Percentiles rank a stretch among this genome's conserved stretches.
Evolutionary conservation across 179 eudicot species (phyloP).

Genomic region (Spergularia azorica): DNA sequence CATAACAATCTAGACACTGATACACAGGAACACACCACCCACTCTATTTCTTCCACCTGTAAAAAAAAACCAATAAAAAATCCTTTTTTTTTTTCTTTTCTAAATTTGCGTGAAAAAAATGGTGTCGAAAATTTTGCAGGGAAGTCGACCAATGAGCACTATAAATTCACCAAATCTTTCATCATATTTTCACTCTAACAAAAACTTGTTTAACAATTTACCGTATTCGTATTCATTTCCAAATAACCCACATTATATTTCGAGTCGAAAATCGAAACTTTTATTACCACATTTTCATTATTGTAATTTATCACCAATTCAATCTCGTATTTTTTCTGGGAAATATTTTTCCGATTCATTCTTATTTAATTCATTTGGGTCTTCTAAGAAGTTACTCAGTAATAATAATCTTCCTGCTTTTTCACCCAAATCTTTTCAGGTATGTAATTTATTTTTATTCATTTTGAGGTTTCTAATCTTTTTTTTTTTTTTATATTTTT

Average conservation of each 20-base stretch:
- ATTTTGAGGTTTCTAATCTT: not conserved
- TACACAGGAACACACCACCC: not conserved
- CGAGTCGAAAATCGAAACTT: not conserved
- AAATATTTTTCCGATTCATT: not conserved
- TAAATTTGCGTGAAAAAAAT: conserved; percentile 14
- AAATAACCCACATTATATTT: not conserved
- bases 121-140: conserved; percentile 13
- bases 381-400: conserved; percentile 3
- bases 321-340: conserved; percentile 9
- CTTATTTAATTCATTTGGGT: conserved; percentile 14
- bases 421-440: conserved; percentile 31
- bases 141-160: conserved; percentile 25
- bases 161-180: conserved; percentile 29
- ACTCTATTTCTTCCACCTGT: not conserved
- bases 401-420: conserved; percentile 10
- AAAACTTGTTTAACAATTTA: not conserved
- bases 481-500: not conserved
- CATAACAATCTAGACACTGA: no score
- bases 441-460: conserved; percentile 2
- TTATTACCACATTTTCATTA: not conserved
- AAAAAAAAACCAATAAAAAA: not conserved
- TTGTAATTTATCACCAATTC: not conserved
- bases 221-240: not conserved
- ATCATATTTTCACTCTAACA: conserved; percentile 7
- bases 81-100: not conserved